These are phyloP conservation scores for Casaregolazyma suthepensis DNA, from an alignment of 1,139 yeast species.

Conservation along the genomic window DNA sequence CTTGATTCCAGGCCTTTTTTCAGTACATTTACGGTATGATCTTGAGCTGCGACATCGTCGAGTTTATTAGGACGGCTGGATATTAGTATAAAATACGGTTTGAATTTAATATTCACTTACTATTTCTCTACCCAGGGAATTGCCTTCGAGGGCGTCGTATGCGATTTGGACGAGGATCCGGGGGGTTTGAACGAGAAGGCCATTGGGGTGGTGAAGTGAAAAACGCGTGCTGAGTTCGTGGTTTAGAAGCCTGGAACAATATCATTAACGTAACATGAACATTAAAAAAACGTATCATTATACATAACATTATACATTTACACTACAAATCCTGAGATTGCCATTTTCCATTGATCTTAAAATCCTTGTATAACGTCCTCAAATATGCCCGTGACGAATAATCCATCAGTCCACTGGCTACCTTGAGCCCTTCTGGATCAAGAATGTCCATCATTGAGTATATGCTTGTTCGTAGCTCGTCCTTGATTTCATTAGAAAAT, in stretches of 20 bases:
- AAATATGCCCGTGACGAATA: constrained; percentile 62
- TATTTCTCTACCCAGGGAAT: constrained; percentile 77
- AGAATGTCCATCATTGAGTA: constrained; percentile 63
- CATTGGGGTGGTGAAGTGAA: constrained; percentile 7
- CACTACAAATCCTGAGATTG: constrained; percentile 31
- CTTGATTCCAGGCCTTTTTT: constrained; percentile 72
- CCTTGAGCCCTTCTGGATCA: constrained; percentile 58
- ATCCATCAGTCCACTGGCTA: constrained; percentile 68
- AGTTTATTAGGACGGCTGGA: constrained; percentile 67
- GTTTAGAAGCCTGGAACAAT: too few species aligned
- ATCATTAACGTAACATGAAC: not conserved
- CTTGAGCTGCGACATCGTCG: constrained; percentile 87
- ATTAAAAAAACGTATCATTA: too few species aligned
- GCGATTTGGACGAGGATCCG: constrained; percentile 5
- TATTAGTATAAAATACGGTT: not conserved
- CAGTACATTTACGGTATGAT: constrained; percentile 80
- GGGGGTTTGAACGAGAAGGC: constrained; percentile 11
- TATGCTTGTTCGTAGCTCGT: constrained; percentile 51
- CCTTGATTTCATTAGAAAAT: constrained; percentile 44
- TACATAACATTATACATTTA: constrained; percentile 25
- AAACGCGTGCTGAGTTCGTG: not conserved
- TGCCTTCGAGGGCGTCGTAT: not conserved
- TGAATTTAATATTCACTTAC: constrained; percentile 29
- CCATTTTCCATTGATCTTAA: constrained; percentile 81
- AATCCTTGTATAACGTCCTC: constrained; percentile 62